Conservation (phyloP, 2,329 filamentous ascomycete genomes). For the Xylaria sp. region DNA sequence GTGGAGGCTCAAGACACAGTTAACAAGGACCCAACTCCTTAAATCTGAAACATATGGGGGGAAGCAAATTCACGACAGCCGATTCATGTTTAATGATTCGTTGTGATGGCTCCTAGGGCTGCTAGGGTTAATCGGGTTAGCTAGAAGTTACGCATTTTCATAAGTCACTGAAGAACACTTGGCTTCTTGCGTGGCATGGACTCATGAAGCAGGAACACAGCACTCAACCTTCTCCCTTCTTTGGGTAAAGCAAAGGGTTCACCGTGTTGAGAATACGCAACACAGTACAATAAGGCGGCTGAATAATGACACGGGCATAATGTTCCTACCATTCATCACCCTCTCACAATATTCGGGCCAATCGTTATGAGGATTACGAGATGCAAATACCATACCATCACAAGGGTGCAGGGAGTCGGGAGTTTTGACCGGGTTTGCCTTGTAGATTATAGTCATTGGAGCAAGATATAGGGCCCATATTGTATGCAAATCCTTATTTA, state of each 20-base stretch:
- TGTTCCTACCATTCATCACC: background rate
- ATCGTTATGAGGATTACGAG: background rate
- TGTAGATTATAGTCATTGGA: slow-evolving; percentile 16
- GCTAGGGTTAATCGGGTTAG: background rate
- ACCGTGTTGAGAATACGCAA: background rate
- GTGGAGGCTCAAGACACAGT: slow-evolving; percentile 6
- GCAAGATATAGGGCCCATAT: background rate
- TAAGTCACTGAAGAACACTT: slow-evolving; percentile 1
- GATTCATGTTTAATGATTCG: background rate
- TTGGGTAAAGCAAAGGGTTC: background rate
- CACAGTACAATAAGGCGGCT: background rate
- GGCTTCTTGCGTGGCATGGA: background rate
- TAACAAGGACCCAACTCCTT: slow-evolving; percentile 9
- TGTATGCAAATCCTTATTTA: no score
- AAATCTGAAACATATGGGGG: background rate
- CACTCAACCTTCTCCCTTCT: slow-evolving; percentile 3
- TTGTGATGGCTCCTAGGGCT: background rate
- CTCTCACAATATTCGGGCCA: background rate
- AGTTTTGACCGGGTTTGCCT: background rate
- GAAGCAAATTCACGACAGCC: background rate
- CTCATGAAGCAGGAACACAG: slow-evolving; percentile 8
- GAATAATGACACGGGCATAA: background rate
- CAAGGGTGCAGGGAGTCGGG: background rate
- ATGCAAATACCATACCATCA: no score
- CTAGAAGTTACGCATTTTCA: slow-evolving; percentile 7